These are phyloP conservation scores for Cadophora sp. DNA, from an alignment of 2,329 filamentous ascomycete species.

Conservation along the genomic window DNA sequence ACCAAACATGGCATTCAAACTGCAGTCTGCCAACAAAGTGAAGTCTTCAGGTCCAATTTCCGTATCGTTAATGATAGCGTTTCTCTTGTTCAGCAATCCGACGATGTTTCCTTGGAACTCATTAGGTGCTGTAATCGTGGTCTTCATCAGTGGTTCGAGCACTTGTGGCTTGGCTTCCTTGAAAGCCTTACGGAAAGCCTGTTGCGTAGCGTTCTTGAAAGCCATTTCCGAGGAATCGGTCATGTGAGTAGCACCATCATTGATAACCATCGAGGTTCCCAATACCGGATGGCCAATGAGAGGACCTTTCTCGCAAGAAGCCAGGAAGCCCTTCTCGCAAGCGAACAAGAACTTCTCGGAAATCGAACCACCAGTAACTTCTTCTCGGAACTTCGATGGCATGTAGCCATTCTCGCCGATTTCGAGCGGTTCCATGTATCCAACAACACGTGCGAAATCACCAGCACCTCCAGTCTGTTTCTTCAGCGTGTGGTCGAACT, in stretches of 20 bases:
- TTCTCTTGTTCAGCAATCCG: conserved; percentile 94
- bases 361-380: conserved; percentile 88
- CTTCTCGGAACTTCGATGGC: conserved; percentile 84
- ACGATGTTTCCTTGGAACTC: conserved; percentile 98
- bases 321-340: conserved; percentile 92
- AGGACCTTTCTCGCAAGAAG: conserved; percentile 83
- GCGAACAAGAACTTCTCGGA: conserved; percentile 95
- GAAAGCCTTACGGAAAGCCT: conserved; percentile 97
- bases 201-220: conserved; percentile 92
- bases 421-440: conserved; percentile 85
- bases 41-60: conserved; percentile 96
- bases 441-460: conserved; percentile 91
- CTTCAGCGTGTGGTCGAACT: conserved; percentile 93
- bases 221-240: conserved; percentile 97
- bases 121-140: conserved; percentile 90
- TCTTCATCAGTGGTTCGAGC: conserved; percentile 98
- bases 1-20: conserved; percentile 96
- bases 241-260: conserved; percentile 95
- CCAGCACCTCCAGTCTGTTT: conserved; percentile 95
- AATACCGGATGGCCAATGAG: conserved; percentile 93
- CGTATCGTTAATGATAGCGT: conserved; percentile 92
- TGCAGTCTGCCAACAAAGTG: conserved; percentile 89
- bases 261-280: conserved; percentile 88
- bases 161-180: conserved; percentile 80
- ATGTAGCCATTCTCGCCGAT: conserved; percentile 53